Base-by-base conservation (phyloP, 805 yeast species). In the Metschnikowia similis region DNA sequence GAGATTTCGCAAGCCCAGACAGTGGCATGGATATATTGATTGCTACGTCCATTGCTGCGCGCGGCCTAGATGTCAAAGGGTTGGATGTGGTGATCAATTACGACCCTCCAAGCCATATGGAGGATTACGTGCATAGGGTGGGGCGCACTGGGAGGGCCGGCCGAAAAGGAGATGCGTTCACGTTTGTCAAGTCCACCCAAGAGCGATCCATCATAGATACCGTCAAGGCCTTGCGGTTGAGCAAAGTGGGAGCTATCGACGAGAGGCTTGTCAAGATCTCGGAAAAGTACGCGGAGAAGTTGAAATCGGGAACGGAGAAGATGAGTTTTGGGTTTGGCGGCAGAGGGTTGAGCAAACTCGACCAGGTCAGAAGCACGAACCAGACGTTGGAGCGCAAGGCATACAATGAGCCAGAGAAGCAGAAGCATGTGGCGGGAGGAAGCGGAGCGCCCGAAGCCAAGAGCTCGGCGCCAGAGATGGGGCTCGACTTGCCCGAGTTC, bases 61-160 rank as follows among this genome's bases (percentile, higher is more conserved):
- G 99, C 54, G 99, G 99, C 0, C 71, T 94, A 26, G 97, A 94
- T 67, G 97, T 94, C n/a, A 87, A 89, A 47, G 85, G 84, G 21
- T 77, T 92, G 27, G 83, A 83, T 50, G 65, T 91, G 40, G 98
- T 94, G 2, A 72, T 94, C 6, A 87, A 94, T 55, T 69, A 61
- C 53, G 79, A 75, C n/a, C 72, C 89, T 1, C 51, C 69, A 61
- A 30, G 73, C 70, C 21, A 64, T 65, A 77, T 90, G 76, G 98
- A 96, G 54, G 98, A 94, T 64, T 94, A 94, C 62, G 92, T 94
- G 10, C 99, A 94, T 68, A 78, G 98, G 8, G 96, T 91, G 0
- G 99, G 99, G 0, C 74, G 99, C 50, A 94, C 99, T 0, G 99
- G 97, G 0, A 75, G 99, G 52, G 98, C 97, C 1, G 94, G 94